Evolutionary conservation across 441 rosid genomes (phyloP), one percentile per base, ranked within the genome.

Genomic region (Erodium moschatum): DNA sequence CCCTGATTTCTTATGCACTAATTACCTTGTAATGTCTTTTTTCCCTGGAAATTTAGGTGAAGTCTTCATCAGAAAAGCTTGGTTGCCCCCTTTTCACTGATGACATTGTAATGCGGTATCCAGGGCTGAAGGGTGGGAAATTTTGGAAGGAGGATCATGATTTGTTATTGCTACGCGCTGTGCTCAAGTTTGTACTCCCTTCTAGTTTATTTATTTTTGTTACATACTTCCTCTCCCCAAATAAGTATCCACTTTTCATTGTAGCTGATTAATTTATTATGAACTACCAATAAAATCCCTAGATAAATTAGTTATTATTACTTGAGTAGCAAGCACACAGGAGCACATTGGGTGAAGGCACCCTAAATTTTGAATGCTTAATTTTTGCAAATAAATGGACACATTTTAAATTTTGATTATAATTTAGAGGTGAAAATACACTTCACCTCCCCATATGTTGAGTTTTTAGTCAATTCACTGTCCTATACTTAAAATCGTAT

Each of bases 101-200:
- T 67, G 96, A 93, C 75, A 85, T 90, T 61, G 63, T 83, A 64
- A 69, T 74, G 73, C 92, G 92, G 70, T 92, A 82, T 74, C 91
- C 99, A n/a, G 88, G 85, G 67, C 77, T 95, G 71, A 85, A 81
- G 82, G 79, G 91, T 82, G 97, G 97, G 70, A 89, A 82, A 76
- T 77, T 78, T 76, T 95, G 99, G 99, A 95, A 89, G 75, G 92
- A 86, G 78, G 97, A 87, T 64, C 98, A 95, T 74, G 99, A 95
- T 83, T 73, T 71, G 42, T 67, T 83, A 72, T 79, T 95, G 78
- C 82, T 95, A 21, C 80, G 83, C 72, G 99, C 99, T 35, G 93
- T 95, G 38, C 78, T 86, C 54, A 95, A 87, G 99, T 95, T 87
- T 72, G 92, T 58, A 58, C 65, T 65, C 68, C 24, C 64, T 12